Percentiles rank a stretch among this genome's conserved stretches.
Evolutionary conservation across 176 grass and related monocot species (phyloP).

Genomic region (Elaeis guineensis): DNA sequence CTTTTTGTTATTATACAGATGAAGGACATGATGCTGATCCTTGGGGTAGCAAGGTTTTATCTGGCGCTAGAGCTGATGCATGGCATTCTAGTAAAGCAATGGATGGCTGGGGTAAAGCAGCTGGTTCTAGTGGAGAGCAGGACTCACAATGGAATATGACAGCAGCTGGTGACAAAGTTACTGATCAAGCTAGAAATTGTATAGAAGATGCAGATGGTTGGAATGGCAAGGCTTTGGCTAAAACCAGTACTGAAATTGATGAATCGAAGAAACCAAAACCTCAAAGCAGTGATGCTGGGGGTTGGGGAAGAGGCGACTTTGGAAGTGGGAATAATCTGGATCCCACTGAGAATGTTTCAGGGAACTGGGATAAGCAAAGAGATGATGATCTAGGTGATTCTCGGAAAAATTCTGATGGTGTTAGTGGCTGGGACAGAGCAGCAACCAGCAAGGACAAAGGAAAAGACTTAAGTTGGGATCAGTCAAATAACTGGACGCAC

Average conservation of each 20-base stretch:
- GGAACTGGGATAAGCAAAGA: too few relatives aligned
- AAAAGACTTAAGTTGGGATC: slow-evolving; percentile 35
- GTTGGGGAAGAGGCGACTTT: slow-evolving; percentile 1
- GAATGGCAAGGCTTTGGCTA: slow-evolving; percentile 23
- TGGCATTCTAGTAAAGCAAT: not conserved
- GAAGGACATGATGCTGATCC: slow-evolving; percentile 17
- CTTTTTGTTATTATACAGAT: too few relatives aligned
- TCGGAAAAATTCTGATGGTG: slow-evolving; percentile 18
- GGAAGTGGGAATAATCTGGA: too few relatives aligned
- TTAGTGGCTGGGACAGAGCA: slow-evolving; percentile 33
- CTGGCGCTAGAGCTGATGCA: slow-evolving; percentile 12
- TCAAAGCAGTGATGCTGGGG: slow-evolving; percentile 4
- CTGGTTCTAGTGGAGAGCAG: not conserved
- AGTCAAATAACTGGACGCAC: slow-evolving; percentile 11
- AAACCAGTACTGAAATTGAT: slow-evolving; percentile 17
- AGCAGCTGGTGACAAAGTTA: not conserved
- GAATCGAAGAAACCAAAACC: slow-evolving; percentile 35
- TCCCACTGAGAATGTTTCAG: too few relatives aligned
- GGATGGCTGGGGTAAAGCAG: slow-evolving; percentile 36
- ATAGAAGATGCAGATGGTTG: slow-evolving; percentile 17
- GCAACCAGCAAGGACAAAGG: slow-evolving; percentile 24
- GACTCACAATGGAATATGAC: slow-evolving; percentile 4
- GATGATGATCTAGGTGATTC: too few relatives aligned
- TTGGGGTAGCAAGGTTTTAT: slow-evolving; percentile 22
- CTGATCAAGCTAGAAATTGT: not conserved